A percentile compares a stretch with the other conserved stretches of the same genome.
phyloP scores from a whole-genome alignment of 2,329 filamentous ascomycete species.

The Clarireedia homoeocarpa region DNA sequence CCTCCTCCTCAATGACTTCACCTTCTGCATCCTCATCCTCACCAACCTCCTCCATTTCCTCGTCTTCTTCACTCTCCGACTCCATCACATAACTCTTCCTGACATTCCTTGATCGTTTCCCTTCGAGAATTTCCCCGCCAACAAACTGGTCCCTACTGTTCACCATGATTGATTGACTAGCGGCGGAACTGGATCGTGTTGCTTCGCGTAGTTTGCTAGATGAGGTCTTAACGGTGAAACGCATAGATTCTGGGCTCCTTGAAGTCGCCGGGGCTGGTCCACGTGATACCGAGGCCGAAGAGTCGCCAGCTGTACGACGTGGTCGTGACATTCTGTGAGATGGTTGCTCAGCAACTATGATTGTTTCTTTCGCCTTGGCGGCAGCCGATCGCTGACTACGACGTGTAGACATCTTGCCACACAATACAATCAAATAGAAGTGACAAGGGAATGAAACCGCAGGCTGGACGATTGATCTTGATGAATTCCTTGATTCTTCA shows the following conservation, averaged over 20 bases:
- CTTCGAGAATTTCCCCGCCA: conserved; percentile 27
- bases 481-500: conserved; percentile 9
- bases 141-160: conserved; percentile 22
- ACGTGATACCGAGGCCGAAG: conserved; percentile 27
- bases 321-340: conserved; percentile 23
- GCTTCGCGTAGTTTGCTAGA: conserved; percentile 29
- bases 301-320: conserved; percentile 24
- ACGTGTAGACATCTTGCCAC: conserved; percentile 22
- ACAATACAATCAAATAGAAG: conserved; percentile 6
- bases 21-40: conserved; percentile 32
- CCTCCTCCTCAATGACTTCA: conserved; percentile 34
- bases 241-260: conserved; percentile 23
- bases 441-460: not conserved
- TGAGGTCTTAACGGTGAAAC: conserved; percentile 29
- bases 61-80: conserved; percentile 33
- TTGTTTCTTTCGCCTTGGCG: conserved; percentile 23
- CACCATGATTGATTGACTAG: conserved; percentile 12
- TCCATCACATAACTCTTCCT: conserved; percentile 37
- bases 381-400: conserved; percentile 26
- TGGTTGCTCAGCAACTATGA: conserved; percentile 22
- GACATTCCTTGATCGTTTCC: conserved; percentile 26
- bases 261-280: conserved; percentile 20
- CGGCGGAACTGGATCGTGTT: conserved; percentile 20
- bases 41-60: conserved; percentile 20
- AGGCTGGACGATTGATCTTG: not conserved